Evolutionary conservation across 75 land plant species (phyloP).

Genomic region (Picea glauca): DNA sequence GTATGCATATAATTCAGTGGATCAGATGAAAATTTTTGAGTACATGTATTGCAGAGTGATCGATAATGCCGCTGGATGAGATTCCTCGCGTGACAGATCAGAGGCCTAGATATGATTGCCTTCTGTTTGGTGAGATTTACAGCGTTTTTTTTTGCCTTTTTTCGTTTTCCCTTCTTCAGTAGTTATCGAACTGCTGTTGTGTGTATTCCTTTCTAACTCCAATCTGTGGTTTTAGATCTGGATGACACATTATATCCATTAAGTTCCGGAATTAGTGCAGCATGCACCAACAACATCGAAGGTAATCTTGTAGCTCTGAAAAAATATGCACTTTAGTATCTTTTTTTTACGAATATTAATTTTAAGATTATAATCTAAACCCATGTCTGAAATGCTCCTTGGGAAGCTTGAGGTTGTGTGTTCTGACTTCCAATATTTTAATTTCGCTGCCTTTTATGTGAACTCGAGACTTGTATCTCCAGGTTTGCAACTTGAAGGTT

Average conservation of each 20-base stretch:
- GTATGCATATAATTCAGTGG: too few species aligned
- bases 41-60: too few species aligned
- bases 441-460: background rate
- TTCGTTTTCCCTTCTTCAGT: too few species aligned
- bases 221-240: conserved; percentile 37
- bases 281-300: conserved; percentile 72
- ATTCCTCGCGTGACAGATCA: background rate
- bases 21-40: too few species aligned
- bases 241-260: conserved; percentile 81
- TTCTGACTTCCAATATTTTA: too few species aligned
- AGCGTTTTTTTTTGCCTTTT: background rate
- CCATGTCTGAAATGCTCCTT: too few species aligned
- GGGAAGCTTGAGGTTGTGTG: too few species aligned
- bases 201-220: background rate
- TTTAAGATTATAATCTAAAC: too few species aligned
- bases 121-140: background rate
- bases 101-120: conserved; percentile 1
- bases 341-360: too few species aligned
- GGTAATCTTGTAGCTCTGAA: conserved; percentile 24
- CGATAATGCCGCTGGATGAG: background rate
- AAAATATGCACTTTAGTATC: too few species aligned
- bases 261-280: conserved; percentile 54
- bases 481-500: background rate
- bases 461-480: background rate
- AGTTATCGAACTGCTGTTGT: background rate